Percentiles rank a stretch among this genome's conserved stretches.
phyloP scores from a whole-genome alignment of 2,329 filamentous ascomycete genomes.

The Talaromyces sp. region DNA sequence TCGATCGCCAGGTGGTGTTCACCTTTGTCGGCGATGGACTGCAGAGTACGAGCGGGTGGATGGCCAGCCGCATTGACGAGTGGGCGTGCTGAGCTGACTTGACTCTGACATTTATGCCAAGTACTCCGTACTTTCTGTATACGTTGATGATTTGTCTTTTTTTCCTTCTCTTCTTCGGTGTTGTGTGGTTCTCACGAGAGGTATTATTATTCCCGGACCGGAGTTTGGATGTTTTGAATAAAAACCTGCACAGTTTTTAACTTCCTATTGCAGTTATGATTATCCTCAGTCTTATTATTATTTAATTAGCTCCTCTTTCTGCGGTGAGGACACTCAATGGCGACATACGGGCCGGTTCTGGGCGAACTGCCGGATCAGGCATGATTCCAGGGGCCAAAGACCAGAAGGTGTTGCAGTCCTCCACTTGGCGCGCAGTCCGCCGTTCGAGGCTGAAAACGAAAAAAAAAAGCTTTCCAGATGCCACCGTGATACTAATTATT shows the following conservation, averaged over 20 bases:
- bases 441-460: background rate
- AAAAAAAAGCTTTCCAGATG: background rate
- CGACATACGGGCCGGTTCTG: background rate
- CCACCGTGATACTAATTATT: background rate
- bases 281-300: no score
- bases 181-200: background rate
- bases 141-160: background rate
- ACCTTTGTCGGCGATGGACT: conserved; percentile 6
- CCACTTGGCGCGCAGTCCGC: background rate
- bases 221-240: background rate
- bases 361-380: background rate
- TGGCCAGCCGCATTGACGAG: conserved; percentile 9
- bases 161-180: no score
- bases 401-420: background rate
- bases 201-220: background rate
- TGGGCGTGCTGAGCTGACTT: background rate
- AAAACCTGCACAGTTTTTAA: background rate
- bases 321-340: background rate
- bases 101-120: background rate
- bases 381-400: background rate
- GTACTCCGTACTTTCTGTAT: no score
- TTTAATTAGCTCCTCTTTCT: background rate
- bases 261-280: no score
- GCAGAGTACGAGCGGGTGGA: conserved; percentile 22
- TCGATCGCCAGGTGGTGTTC: background rate